Evolutionary conservation across 495 filamentous ascomycete genomes (phyloP), one percentile per base, ranked within the genome.

Genomic region (Monascus purpureus): DNA sequence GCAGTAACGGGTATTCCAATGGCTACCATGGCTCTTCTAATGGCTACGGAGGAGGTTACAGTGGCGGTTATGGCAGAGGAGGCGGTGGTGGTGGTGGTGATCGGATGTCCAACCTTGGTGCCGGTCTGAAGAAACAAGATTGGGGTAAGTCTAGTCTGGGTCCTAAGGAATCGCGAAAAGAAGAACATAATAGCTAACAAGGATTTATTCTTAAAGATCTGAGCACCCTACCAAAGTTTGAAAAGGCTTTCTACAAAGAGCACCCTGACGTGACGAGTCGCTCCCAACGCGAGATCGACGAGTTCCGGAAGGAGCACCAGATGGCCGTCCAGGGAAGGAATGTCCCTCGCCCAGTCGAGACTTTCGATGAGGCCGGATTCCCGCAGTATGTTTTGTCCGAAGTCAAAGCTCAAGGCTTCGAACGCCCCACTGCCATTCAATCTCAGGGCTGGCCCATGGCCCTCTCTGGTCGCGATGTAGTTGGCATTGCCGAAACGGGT

Each of bases 381-480:
- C 90, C 90, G 16, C 72, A 73, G 36, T 97, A 97, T 53, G 90
- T 97, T 27, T 82, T 97, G 77, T 82, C 78, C 49, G 90, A 97
- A 57, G 90, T 97, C 46, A 96, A 96, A 72, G 80, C 86, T 29
- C 86, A 95, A 63, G 90, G 90, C 15, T 97, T 97, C 56, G 65
- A 75, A 29, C 75, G 76, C 28, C 90, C 90, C 19, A 96, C 90
- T 27, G 74, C 92, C 32, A 97, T 97, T 49, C 90, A 97, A 61
- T 85, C 92, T 33, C 90, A 96, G 57, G 92, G 90, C 42, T 97
- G 90, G 90, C 90, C 90, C 31, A 96, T 96, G 90, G 87, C 90
- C 51, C 77, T 97, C 29, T 92, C 88, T 27, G 90, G 90, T 59
- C 88, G 90, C 44, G 90, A 97, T 53, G 90, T 96, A 36, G 90